These are phyloP conservation scores for Cystofilobasidium macerans DNA, from an alignment of 768 basidiomycete species.

Conservation along the genomic window DNA sequence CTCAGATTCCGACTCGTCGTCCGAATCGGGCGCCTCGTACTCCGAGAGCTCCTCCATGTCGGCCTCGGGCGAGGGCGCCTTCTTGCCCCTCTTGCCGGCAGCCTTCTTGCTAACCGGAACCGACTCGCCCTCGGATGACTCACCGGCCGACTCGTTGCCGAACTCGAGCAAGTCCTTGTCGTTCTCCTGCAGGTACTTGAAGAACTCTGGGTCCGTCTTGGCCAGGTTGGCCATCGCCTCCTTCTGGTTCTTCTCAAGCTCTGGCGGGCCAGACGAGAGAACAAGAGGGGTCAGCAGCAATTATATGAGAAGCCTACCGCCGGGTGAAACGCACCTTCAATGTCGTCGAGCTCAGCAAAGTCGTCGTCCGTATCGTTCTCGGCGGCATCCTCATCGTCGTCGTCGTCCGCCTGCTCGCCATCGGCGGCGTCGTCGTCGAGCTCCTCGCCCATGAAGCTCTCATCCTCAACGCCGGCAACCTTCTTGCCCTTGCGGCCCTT, in stretches of 20 bases:
- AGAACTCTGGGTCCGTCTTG: conserved; percentile 98
- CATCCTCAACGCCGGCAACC: conserved; percentile 65
- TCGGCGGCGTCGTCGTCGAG: conserved; percentile 35
- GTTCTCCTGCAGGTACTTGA: conserved; percentile 92
- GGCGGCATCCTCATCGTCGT: conserved; percentile 33
- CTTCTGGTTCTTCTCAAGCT: conserved; percentile 64
- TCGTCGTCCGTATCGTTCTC: conserved; percentile 46
- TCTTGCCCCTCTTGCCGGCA: conserved; percentile 42
- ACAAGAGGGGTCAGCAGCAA: background rate
- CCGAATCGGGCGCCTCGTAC: conserved; percentile 31
- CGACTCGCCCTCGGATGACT: conserved; percentile 27
- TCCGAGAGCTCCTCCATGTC: conserved; percentile 39
- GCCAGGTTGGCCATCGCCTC: conserved; percentile 75
- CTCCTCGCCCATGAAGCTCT: conserved; percentile 60
- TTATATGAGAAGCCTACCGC: background rate
- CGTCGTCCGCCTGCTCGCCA: conserved; percentile 30
- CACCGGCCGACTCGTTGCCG: conserved; percentile 34
- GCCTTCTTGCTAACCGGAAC: conserved; percentile 30
- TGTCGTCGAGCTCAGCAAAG: conserved; percentile 65
- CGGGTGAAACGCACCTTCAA: conserved; percentile 47
- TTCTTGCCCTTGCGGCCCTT: conserved; percentile 30
- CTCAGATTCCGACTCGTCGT: conserved; percentile 38
- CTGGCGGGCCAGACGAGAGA: too few relatives aligned
- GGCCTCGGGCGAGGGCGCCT: conserved; percentile 37
- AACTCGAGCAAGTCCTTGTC: conserved; percentile 85